phyloP scores from a whole-genome alignment of 305 asterid species.

The Fraxinus sp. region DNA sequence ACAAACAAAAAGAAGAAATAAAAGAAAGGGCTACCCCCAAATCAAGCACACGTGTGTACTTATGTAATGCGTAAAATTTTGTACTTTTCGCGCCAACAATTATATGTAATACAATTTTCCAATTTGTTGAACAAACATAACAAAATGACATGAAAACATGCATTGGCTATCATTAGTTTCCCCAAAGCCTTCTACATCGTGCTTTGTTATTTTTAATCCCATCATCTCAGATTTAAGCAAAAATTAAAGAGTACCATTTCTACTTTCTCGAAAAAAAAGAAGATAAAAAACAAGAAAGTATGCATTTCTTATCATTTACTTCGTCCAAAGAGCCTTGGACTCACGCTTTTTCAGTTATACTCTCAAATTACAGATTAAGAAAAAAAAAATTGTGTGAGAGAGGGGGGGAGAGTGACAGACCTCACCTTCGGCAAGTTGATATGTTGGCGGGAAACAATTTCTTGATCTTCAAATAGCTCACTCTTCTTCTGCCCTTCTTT shows the following conservation, averaged over 20 bases:
- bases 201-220: neutral
- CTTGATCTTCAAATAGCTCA: conserved; percentile 30
- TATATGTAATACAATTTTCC: neutral
- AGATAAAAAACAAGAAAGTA: neutral
- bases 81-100: neutral
- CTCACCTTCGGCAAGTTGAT: conserved; percentile 82
- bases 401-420: conserved; percentile 42
- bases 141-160: neutral
- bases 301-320: neutral
- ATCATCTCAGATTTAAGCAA: neutral
- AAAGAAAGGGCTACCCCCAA: neutral
- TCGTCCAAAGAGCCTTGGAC: conserved; percentile 1
- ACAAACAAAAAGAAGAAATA: neutral
- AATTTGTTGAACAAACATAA: neutral
- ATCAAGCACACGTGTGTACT: neutral
- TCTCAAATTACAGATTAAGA: conserved; percentile 4
- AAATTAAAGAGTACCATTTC: neutral
- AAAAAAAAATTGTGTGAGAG: neutral
- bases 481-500: conserved; percentile 30
- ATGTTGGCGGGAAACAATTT: neutral
- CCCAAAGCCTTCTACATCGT: neutral
- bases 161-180: neutral
- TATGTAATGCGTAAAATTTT: neutral
- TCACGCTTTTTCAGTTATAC: conserved; percentile 1
- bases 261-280: neutral